Percentiles rank a stretch among this genome's conserved stretches.
Conservation (phyloP, 805 yeast species). For the Ogataea wickerhamii region DNA sequence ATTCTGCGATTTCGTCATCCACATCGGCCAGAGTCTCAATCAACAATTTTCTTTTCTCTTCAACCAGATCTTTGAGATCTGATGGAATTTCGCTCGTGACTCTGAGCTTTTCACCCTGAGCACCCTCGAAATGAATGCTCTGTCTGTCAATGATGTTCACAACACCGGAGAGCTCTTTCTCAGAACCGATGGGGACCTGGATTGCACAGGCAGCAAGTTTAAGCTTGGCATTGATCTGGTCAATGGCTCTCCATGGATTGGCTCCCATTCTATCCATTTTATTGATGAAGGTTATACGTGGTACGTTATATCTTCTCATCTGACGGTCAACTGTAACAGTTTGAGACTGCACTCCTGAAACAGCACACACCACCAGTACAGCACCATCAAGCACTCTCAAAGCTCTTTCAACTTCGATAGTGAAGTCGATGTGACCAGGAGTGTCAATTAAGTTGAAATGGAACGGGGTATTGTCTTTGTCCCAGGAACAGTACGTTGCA, state of each 20-base stretch:
- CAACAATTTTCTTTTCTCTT: constrained; percentile 80
- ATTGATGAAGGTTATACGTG: constrained; percentile 92
- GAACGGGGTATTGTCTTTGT: constrained; percentile 60
- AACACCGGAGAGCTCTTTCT: constrained; percentile 77
- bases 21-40: constrained; percentile 97
- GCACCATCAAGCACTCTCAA: constrained; percentile 97
- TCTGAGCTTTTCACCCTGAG: constrained; percentile 80
- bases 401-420: constrained; percentile 99
- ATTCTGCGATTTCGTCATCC: constrained; percentile 94
- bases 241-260: constrained; percentile 92
- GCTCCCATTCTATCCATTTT: constrained; percentile 99
- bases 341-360: constrained; percentile 96
- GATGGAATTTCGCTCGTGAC: constrained; percentile 65
- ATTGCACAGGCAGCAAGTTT: constrained; percentile 95
- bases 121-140: constrained; percentile 84
- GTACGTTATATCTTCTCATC: constrained; percentile 97
- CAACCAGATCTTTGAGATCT: constrained; percentile 75
- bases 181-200: constrained; percentile 97
- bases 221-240: constrained; percentile 81
- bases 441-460: constrained; percentile 96
- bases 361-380: constrained; percentile 97
- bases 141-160: constrained; percentile 88
- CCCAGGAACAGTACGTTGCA: constrained; percentile 98
- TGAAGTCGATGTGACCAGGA: constrained; percentile 98
- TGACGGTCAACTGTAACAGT: constrained; percentile 98